Base-by-base conservation (phyloP, 495 filamentous ascomycete species). In the Aspergillus affinis region DNA sequence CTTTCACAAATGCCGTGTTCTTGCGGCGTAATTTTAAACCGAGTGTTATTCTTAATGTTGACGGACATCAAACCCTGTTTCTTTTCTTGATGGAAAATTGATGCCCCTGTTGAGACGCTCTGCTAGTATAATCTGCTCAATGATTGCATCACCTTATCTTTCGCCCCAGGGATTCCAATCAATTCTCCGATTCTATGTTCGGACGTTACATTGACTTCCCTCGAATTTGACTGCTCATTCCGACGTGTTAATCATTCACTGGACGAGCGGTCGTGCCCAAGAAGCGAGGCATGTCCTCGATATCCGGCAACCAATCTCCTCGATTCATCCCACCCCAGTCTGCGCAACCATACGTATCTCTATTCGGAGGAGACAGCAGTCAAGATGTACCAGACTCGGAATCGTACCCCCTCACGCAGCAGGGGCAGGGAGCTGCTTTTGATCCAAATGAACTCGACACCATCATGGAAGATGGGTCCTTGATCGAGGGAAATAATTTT, bases 241-340 rank as follows among this genome's bases (percentile, higher is more conserved):
- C 19, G 19, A 49, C 21, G 18, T 46, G 48, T 18, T 45, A 3
- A 17, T 21, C 10, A 0, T 29, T 12, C 4, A 9, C 21, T 23
- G 10, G 27, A 58, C 32, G 44, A 10, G 20, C 18, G 8, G 46
- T 57, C 47, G 19, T 15, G 29, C 58, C 50, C 13, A 45, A 41
- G 48, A 15, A 44, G 3, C 59, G 63, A 68, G 75, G 59, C 65
- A 78, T 78, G 75, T 78, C 74, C 65, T 72, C 69, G 44, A 63
- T 65, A 45, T 67, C 67, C 26, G 66, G 65, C 47, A 59, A 57
- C 12, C 55, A 46, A 15, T 70, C 70, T 12, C 66, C 67, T 53
- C 64, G 64, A 19, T 67, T 66, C n/a, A 44, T 49, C 17, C 70
- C 70, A 10, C 74, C 74, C 17, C 66, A 65, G 48, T 78, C 74